Base-by-base conservation (phyloP, 176 grass and related monocot genomes). In the Carex littledalei region DNA sequence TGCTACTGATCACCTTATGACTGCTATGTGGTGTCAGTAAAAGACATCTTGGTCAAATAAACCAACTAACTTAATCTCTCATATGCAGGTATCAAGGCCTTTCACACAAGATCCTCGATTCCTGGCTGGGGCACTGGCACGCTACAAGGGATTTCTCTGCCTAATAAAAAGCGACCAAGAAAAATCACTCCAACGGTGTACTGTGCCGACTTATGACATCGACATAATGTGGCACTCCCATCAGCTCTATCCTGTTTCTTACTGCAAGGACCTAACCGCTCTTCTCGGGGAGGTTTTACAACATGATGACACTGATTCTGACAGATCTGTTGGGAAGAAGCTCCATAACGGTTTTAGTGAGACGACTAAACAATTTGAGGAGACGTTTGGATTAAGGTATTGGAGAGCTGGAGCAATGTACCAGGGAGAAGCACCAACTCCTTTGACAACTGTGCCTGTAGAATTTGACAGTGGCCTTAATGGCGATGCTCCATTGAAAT, bases 171-270 rank as follows among this genome's bases (percentile, higher is more conserved):
- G 67, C 55, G 91, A 92, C 89, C 88, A 84, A 34, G 92, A 97
- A 20, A 94, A 88, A 80, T 88, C 90, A 82, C 15, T 85, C 62
- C 86, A 90, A 26, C 59, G 81, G 85, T 97, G 94, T 63, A 67
- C 86, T 32, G 94, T 97, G 80, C 92, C 92, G 16, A 94, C 92
- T 41, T 94, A 97, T 15, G 94, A 97, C 29, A 86, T 97, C 54
- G 94, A 94, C 86, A 83, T 97, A 24, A 92, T 97, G 47, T 97
- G 94, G 94, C 94, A 97, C 83, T 88, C 92, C 67, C 94, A 94
- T 73, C 92, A 92, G 73, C 53, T 94, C 53, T 84, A 94, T 88
- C 85, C 94, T 79, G 84, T 89, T 84, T 85, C 85, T 78, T 97
- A 97, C 85, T 65, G 88, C 79, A 86, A 83, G 17, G 90, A 97